Evolutionary conservation across 371 early-diverging fungal genomes (phyloP).

Genomic region (Lichtheimia ornata): DNA sequence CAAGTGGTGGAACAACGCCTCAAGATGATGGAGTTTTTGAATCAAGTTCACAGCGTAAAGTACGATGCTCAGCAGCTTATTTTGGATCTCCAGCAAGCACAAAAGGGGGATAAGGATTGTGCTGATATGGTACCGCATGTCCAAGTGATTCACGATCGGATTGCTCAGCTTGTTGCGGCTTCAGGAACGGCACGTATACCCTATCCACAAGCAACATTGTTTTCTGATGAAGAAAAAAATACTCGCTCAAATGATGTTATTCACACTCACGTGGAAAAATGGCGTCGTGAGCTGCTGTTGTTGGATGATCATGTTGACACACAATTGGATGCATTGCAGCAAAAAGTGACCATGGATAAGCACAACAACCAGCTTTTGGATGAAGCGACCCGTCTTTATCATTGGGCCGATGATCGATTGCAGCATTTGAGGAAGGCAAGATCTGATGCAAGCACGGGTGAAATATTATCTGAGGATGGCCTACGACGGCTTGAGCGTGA

Average conservation of each 20-base stretch:
- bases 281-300: conserved; percentile 25
- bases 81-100: conserved; percentile 25
- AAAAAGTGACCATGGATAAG: conserved; percentile 29
- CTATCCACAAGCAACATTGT: conserved; percentile 26
- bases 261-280: conserved; percentile 20
- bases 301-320: conserved; percentile 36
- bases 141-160: conserved; percentile 35
- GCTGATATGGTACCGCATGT: conserved; percentile 38
- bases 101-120: conserved; percentile 24
- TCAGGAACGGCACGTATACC: conserved; percentile 29
- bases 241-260: conserved; percentile 31
- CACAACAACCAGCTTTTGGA: conserved; percentile 34
- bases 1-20: conserved; percentile 49
- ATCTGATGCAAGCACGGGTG: conserved; percentile 18
- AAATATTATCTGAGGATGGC: conserved; percentile 27
- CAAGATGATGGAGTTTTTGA: conserved; percentile 43
- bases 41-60: conserved; percentile 28
- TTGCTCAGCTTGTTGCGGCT: conserved; percentile 36
- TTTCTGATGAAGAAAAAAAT: conserved; percentile 29
- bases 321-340: conserved; percentile 26
- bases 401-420: conserved; percentile 42
- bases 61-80: conserved; percentile 16
- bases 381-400: conserved; percentile 32
- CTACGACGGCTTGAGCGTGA: conserved; percentile 33
- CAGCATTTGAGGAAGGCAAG: conserved; percentile 22